Evolutionary conservation across 106 monocot species (phyloP).

Genomic region (Narthecium ossifragum): DNA sequence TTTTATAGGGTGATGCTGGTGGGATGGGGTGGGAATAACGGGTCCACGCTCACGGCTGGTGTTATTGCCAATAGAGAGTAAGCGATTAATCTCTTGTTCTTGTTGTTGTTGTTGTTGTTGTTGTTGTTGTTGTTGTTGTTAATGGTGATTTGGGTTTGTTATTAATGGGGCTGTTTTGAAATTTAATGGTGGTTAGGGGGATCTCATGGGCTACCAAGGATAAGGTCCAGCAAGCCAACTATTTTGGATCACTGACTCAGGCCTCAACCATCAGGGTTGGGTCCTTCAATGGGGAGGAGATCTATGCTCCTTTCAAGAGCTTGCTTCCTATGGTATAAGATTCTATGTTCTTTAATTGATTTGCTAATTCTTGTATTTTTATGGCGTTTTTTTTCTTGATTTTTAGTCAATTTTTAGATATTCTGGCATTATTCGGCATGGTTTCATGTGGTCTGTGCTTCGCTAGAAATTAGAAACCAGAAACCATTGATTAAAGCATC

Average conservation of each 20-base stretch:
- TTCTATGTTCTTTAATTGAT: background rate
- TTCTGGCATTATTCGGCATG: no score
- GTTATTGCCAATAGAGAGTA: constrained; percentile 95
- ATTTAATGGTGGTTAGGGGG: constrained; percentile 33
- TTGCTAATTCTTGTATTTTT: constrained; percentile 1
- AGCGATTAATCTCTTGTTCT: no score
- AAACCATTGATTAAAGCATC: no score
- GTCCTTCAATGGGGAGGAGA: constrained; percentile 93
- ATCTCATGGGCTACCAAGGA: constrained; percentile 99
- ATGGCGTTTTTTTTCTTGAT: background rate
- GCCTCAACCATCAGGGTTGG: constrained; percentile 87
- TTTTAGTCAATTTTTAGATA: no score
- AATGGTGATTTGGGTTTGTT: background rate
- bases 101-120: background rate
- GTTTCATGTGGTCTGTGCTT: no score
- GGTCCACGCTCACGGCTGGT: constrained; percentile 86
- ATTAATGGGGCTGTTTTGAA: no score
- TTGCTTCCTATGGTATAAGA: constrained; percentile 79
- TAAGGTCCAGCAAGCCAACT: constrained; percentile 88
- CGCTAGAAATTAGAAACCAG: no score
- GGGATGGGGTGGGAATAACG: constrained; percentile 99
- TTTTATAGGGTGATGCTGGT: constrained; percentile 76
- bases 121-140: background rate
- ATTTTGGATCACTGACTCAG: constrained; percentile 91
- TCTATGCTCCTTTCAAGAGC: constrained; percentile 97